These are phyloP conservation scores for Elongisporangium senticosum DNA, from an alignment of 352 stramenopile genomes.

Conservation along the genomic window DNA sequence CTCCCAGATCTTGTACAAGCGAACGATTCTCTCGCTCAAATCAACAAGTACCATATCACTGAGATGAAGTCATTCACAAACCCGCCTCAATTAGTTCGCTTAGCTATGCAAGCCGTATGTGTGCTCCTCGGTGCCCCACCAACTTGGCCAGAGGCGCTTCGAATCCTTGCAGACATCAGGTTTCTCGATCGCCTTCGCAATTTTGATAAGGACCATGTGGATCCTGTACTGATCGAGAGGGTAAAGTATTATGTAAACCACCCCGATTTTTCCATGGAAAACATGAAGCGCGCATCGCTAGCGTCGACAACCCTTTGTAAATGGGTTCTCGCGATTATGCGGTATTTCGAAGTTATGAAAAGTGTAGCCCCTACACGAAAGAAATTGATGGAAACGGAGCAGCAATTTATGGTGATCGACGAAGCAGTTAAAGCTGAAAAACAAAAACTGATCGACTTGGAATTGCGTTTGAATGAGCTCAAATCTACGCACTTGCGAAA, in stretches of 20 bases:
- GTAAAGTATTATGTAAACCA: conserved; percentile 61
- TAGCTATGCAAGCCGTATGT: conserved; percentile 77
- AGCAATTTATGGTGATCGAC: conserved; percentile 32
- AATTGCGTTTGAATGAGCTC: conserved; percentile 43
- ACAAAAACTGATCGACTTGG: conserved; percentile 43
- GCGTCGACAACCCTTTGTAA: conserved; percentile 67
- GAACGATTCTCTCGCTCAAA: conserved; percentile 56
- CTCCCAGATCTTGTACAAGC: conserved; percentile 52
- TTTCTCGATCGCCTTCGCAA: conserved; percentile 55
- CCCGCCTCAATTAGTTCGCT: conserved; percentile 56
- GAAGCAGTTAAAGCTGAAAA: conserved; percentile 34
- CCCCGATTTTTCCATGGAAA: conserved; percentile 72
- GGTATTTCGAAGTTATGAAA: conserved; percentile 69
- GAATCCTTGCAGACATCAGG: conserved; percentile 58
- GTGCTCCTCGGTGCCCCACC: conserved; percentile 48
- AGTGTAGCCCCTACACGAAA: conserved; percentile 45
- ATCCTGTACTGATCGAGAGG: conserved; percentile 36
- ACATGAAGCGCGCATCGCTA: conserved; percentile 65
- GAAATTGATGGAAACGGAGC: conserved; percentile 34
- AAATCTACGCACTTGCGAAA: conserved; percentile 24
- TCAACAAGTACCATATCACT: conserved; percentile 77
- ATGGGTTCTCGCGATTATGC: conserved; percentile 62
- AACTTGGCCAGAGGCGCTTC: conserved; percentile 63
- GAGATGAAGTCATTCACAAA: conserved; percentile 79
- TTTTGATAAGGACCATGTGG: conserved; percentile 54